Base-by-base conservation (phyloP, 176 grass and related monocot genomes). In the Urochloa ruziziensis region DNA sequence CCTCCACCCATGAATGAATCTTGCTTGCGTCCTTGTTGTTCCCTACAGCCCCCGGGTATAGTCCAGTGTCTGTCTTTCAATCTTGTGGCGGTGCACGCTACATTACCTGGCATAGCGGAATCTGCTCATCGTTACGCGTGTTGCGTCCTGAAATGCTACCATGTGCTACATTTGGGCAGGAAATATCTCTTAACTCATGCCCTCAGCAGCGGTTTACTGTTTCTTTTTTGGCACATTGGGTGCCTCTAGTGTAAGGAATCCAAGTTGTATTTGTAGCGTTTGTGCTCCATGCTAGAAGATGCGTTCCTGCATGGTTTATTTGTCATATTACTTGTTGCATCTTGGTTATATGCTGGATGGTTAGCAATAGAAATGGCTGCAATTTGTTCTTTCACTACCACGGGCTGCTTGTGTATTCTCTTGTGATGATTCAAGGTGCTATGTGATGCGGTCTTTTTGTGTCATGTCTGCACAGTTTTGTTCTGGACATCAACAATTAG, bases 61-160 rank as follows among this genome's bases (percentile, higher is more conserved):
- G 69, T 81, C 69, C 64, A 39, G 85, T 81, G 77, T 34, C 33
- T 57, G 84, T 24, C 84, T 74, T 80, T 6, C 29, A 51, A 79
- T 1, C 8, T 24, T 70, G 8, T 86, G 84, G 77, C 77, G 53
- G 5, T 12, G 25, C 68, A 57, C 58, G 74, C 73, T 86, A 81
- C 85, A 86, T 86, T 86, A 51, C 85, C 59, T 9, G 35, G 77
- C 2, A 86, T 32, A 51, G 24, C 46, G 59, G 3, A 67, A 42
- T 81, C 40, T 42, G 69, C 69, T 81, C 77, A 86, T 86, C 68
- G 59, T 80, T 86, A 81, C 77, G 74, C 68, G 13, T 67, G 59
- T 74, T 74, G 69, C 77, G 33, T 63, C 25, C 56, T 43, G 19
- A 24, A 16, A 56, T 86, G 85, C 77, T 74, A 81, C 59, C 60